These are phyloP conservation scores for Ramichloridium luteum DNA, from an alignment of 2,329 filamentous ascomycete species.

Conservation along the genomic window DNA sequence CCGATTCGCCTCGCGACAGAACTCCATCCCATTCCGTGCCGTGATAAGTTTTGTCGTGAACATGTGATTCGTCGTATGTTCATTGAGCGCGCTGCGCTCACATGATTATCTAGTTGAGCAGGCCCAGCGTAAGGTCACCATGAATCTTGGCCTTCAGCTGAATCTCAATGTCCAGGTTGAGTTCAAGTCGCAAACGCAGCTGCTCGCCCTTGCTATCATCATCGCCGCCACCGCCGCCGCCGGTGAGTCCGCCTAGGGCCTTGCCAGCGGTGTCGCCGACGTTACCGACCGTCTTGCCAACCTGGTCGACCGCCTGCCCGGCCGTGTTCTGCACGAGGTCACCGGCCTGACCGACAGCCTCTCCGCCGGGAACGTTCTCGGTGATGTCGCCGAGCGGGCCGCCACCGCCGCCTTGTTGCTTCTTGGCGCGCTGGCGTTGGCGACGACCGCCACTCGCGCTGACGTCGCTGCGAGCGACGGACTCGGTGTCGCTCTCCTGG, in stretches of 20 bases:
- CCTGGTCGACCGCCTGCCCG: slow-evolving; percentile 33
- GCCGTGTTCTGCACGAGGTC: slow-evolving; percentile 47
- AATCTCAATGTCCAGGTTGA: slow-evolving; percentile 52
- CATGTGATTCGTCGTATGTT: neutral
- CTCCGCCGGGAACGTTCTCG: slow-evolving; percentile 41
- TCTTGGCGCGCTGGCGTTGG: slow-evolving; percentile 42
- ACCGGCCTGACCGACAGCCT: slow-evolving; percentile 39
- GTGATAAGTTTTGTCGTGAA: neutral
- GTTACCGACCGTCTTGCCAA: slow-evolving; percentile 32
- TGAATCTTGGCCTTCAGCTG: slow-evolving; percentile 54
- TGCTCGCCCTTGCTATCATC: slow-evolving; percentile 36
- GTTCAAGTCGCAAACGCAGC: slow-evolving; percentile 44
- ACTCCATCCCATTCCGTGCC: too few species aligned
- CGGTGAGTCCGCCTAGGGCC: slow-evolving; percentile 37
- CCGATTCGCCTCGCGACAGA: too few species aligned
- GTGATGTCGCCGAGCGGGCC: slow-evolving; percentile 44
- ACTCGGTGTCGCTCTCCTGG: slow-evolving; percentile 41
- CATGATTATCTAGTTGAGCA: slow-evolving; percentile 28
- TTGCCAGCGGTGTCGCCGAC: slow-evolving; percentile 35
- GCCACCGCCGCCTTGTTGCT: slow-evolving; percentile 34
- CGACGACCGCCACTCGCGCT: slow-evolving; percentile 43
- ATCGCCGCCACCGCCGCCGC: slow-evolving; percentile 26
- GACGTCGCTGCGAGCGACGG: slow-evolving; percentile 41
- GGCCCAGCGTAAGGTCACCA: slow-evolving; percentile 48
- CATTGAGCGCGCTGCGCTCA: neutral